Evolutionary conservation across 2,329 filamentous ascomycete species (phyloP).

Genomic region (Raffaelea arxii): DNA sequence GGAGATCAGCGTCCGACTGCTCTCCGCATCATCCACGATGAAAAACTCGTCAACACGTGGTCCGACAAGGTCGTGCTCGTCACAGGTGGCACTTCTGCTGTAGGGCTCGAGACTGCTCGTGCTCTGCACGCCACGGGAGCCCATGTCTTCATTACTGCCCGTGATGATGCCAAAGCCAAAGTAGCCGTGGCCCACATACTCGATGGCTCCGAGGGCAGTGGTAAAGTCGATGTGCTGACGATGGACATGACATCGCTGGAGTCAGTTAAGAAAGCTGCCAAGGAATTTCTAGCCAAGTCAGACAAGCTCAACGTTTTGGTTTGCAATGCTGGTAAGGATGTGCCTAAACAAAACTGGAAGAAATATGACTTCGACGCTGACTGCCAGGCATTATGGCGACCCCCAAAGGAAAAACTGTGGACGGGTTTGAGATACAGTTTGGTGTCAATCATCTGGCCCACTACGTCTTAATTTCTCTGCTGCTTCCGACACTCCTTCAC

Average conservation of each 20-base stretch:
- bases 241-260: constrained; percentile 13
- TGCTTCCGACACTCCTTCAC: constrained; percentile 32
- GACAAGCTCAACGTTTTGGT: constrained; percentile 10
- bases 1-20: constrained; percentile 25
- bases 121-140: constrained; percentile 15
- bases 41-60: constrained; percentile 6
- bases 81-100: neutral
- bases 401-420: constrained; percentile 3
- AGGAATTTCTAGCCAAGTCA: constrained; percentile 6
- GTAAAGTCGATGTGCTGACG: constrained; percentile 18
- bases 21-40: constrained; percentile 21
- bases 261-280: constrained; percentile 16
- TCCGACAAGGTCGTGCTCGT: neutral
- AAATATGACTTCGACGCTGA: neutral
- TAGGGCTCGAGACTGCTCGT: constrained; percentile 25
- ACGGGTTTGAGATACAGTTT: constrained; percentile 28
- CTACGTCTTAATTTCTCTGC: constrained; percentile 41
- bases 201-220: constrained; percentile 15
- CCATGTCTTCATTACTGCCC: neutral
- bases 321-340: constrained; percentile 7
- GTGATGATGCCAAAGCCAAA: neutral
- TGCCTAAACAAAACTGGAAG: constrained; percentile 3
- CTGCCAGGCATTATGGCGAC: neutral
- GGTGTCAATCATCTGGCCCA: constrained; percentile 43
- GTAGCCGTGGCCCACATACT: neutral